phyloP scores from a whole-genome alignment of 2,329 filamentous ascomycete species.

The Rhynchosporium agropyri region DNA sequence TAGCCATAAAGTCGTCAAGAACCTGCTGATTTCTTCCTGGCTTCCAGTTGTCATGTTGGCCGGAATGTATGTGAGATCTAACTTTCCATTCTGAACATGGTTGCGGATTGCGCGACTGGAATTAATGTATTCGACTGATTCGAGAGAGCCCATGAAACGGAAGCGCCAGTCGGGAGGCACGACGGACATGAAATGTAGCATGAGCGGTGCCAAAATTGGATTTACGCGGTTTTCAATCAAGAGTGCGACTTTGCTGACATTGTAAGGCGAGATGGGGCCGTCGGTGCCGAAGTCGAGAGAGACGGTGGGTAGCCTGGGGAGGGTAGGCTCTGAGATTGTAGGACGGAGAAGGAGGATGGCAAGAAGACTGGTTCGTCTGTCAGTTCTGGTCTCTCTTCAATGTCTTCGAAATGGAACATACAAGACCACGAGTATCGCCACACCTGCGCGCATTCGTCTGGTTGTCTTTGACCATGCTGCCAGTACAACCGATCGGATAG shows the following conservation, averaged over 20 bases:
- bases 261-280: conserved; percentile 30
- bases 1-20: conserved; percentile 55
- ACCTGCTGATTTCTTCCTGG: conserved; percentile 56
- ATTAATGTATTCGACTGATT: conserved; percentile 51
- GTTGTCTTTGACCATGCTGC: conserved; percentile 40
- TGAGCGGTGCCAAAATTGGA: conserved; percentile 54
- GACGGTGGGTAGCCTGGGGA: conserved; percentile 33
- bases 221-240: conserved; percentile 56
- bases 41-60: conserved; percentile 52
- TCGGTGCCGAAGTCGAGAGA: conserved; percentile 32
- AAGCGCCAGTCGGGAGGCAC: conserved; percentile 61
- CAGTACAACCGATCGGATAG: conserved; percentile 28
- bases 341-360: conserved; percentile 33
- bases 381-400: background rate
- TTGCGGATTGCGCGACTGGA: conserved; percentile 49
- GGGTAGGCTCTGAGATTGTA: conserved; percentile 30
- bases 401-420: conserved; percentile 23
- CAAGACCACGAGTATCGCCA: conserved; percentile 36
- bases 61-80: conserved; percentile 56
- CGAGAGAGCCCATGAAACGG: conserved; percentile 56
- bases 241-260: conserved; percentile 49
- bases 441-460: conserved; percentile 37
- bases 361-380: conserved; percentile 29
- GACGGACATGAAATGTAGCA: conserved; percentile 59
- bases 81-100: conserved; percentile 44